Percentiles rank a stretch among this genome's conserved stretches.
These are phyloP conservation scores for Candida ponderosae DNA, from an alignment of 805 yeast genomes.

Conservation along the genomic window DNA sequence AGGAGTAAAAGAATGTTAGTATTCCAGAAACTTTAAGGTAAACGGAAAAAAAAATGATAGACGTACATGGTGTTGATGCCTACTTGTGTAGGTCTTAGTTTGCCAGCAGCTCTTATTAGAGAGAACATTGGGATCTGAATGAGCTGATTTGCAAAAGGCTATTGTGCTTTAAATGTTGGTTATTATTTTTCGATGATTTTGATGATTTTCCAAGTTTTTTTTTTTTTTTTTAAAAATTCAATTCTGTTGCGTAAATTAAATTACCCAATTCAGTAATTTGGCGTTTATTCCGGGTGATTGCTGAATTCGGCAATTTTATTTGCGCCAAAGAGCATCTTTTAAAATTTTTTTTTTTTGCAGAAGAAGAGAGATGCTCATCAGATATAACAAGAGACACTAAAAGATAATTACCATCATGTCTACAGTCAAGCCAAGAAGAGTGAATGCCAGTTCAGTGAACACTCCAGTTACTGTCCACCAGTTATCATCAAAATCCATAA, in stretches of 20 bases:
- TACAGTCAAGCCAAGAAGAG: conserved; percentile 4
- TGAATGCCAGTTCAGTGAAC: conserved; percentile 16
- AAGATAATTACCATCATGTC: conserved; percentile 2
- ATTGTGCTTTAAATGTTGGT: no score
- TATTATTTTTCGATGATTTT: no score
- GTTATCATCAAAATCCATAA: conserved; percentile 16
- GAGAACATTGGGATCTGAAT: no score
- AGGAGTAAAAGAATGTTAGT: conserved; percentile 5
- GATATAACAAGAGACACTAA: not conserved
- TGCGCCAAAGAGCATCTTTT: conserved; percentile 5
- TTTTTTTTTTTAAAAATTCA: no score
- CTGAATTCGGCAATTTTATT: conserved; percentile 10
- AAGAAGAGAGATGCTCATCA: not conserved
- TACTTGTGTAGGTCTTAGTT: no score
- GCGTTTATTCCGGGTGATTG: conserved; percentile 7
- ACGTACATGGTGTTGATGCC: not conserved
- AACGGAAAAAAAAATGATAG: not conserved
- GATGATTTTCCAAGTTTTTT: conserved; percentile 4
- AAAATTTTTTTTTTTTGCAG: not conserved
- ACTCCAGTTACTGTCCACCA: conserved; percentile 16
- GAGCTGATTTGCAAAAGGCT: no score
- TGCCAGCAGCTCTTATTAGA: no score
- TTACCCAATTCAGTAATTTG: conserved; percentile 10
- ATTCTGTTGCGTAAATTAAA: conserved; percentile 2
- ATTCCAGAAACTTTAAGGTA: no score